Conservation (phyloP, 768 basidiomycete genomes). For the Boletus pseudo-olivaceus region DNA sequence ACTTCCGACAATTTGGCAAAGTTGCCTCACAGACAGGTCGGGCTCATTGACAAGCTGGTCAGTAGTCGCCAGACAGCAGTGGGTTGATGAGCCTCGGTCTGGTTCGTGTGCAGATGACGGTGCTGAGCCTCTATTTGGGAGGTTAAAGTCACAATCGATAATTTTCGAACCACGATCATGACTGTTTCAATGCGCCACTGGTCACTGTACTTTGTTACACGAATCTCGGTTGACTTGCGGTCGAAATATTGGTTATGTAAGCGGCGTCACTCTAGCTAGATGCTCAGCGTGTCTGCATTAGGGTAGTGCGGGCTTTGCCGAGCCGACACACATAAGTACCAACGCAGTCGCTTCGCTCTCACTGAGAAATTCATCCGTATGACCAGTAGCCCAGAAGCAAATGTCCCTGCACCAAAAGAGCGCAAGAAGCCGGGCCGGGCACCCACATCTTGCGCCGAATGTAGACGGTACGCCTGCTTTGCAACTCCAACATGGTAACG, state of each 20-base stretch:
- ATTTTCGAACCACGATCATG: background rate
- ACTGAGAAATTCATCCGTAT: background rate
- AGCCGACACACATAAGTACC: background rate
- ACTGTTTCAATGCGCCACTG: background rate
- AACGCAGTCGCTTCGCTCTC: background rate
- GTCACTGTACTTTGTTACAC: background rate
- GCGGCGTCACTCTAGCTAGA: background rate
- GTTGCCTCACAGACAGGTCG: background rate
- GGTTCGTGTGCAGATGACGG: too few relatives aligned
- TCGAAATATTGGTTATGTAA: background rate
- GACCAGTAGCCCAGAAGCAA: slow-evolving; percentile 7
- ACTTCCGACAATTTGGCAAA: too few relatives aligned
- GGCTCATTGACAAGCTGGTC: background rate
- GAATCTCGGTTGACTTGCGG: background rate
- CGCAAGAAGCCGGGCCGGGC: slow-evolving; percentile 49
- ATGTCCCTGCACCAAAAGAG: slow-evolving; percentile 25
- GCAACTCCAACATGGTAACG: background rate
- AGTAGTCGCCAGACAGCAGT: too few relatives aligned
- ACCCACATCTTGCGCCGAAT: slow-evolving; percentile 41
- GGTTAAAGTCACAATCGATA: too few relatives aligned
- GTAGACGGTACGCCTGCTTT: slow-evolving; percentile 31
- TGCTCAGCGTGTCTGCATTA: background rate
- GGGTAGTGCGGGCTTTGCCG: slow-evolving; percentile 9
- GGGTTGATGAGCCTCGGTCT: background rate
- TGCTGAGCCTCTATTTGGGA: too few relatives aligned